These are phyloP conservation scores for Ehretia macrophylla DNA, from an alignment of 257 asterid genomes.

Conservation along the genomic window DNA sequence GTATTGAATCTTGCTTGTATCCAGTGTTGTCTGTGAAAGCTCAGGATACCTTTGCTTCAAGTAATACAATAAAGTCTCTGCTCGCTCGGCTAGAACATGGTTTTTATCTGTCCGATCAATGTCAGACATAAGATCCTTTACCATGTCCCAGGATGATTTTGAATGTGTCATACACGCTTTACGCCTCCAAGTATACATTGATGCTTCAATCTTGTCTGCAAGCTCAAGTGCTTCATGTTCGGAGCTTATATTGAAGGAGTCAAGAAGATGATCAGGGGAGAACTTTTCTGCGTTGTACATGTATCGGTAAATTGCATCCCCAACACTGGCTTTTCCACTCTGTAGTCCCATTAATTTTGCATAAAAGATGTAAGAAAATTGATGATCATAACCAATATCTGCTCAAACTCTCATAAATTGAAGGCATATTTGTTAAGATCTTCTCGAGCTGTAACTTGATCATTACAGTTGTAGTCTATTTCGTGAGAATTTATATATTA, in stretches of 20 bases:
- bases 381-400: neutral
- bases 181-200: constrained; percentile 81
- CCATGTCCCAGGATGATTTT: constrained; percentile 81
- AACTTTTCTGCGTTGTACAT: constrained; percentile 59
- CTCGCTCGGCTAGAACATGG: constrained; percentile 61
- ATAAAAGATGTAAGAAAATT: neutral
- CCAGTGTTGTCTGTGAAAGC: constrained; percentile 85
- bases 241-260: constrained; percentile 51
- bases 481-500: neutral
- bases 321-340: constrained; percentile 88
- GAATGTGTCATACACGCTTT: constrained; percentile 56
- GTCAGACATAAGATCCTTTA: constrained; percentile 75
- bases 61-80: constrained; percentile 60
- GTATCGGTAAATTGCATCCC: constrained; percentile 67
- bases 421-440: neutral
- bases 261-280: constrained; percentile 56
- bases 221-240: constrained; percentile 88
- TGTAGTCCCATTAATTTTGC: constrained; percentile 14
- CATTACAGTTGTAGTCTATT: neutral
- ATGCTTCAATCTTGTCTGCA: constrained; percentile 81
- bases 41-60: constrained; percentile 80
- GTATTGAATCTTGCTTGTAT: constrained; percentile 74
- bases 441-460: too few relatives aligned
- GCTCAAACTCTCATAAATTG: neutral
- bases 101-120: constrained; percentile 70